These are phyloP conservation scores for Monilinia aucupariae DNA, from an alignment of 2,329 filamentous ascomycete species.

Conservation along the genomic window DNA sequence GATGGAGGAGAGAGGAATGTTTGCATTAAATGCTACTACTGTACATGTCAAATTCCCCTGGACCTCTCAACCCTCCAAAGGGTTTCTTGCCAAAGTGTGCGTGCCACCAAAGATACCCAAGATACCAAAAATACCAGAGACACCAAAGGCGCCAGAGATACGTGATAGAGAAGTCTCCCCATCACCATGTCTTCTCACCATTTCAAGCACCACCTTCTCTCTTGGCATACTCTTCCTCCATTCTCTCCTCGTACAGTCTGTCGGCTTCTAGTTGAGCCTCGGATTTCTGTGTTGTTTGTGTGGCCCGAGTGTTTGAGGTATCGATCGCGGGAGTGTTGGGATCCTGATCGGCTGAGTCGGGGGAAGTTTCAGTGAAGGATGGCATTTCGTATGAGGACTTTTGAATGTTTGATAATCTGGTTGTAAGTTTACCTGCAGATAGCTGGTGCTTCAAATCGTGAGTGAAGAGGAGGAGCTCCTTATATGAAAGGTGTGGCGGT, in stretches of 20 bases:
- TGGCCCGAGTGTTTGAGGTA: background rate
- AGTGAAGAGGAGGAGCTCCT: background rate
- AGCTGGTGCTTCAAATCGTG: background rate
- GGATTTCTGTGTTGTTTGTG: slow-evolving; percentile 9
- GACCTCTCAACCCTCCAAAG: background rate
- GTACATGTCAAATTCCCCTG: background rate
- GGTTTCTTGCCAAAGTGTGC: background rate
- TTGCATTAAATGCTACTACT: slow-evolving; percentile 4
- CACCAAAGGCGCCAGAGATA: too few relatives aligned
- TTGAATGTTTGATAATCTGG: background rate
- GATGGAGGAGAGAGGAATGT: background rate
- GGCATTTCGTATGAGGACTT: slow-evolving; percentile 4
- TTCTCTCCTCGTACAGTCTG: slow-evolving; percentile 22
- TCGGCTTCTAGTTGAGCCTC: slow-evolving; percentile 20
- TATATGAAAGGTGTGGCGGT: background rate
- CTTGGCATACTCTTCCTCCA: slow-evolving; percentile 25
- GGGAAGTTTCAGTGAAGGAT: slow-evolving; percentile 12
- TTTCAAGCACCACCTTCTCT: slow-evolving; percentile 32
- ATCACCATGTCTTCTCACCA: background rate
- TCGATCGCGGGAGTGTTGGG: background rate
- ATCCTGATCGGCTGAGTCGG: background rate
- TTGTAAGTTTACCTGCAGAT: background rate
- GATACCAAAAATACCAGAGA: too few relatives aligned
- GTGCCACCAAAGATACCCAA: background rate
- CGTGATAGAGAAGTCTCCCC: background rate